Base-by-base conservation (phyloP, 2,329 filamentous ascomycete species). In the Alternaria rosae region DNA sequence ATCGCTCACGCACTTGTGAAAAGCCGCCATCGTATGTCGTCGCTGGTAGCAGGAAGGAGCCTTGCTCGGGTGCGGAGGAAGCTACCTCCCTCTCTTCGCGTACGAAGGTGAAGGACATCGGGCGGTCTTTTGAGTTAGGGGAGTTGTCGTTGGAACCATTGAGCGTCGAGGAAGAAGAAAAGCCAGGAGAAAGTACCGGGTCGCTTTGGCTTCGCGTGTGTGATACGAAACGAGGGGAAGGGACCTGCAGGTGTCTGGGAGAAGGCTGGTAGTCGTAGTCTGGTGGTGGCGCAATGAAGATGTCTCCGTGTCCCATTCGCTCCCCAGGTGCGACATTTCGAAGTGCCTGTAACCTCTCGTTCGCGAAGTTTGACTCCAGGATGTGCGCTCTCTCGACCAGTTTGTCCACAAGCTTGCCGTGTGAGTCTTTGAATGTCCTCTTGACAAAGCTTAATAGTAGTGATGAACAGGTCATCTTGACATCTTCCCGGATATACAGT, bases 401-500 rank as follows among this genome's bases (percentile, higher is more conserved):
- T 26, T 78, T 75, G 41, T 90, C 88, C 3, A 94, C 91, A 5
- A 97, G 84, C 3, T 86, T 83, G 10, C 83, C 85, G 72, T 96
- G 92, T 0, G 91, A 87, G 73, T 91, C 92, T 71, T 91, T 91
- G 47, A 96, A 85, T 13, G 92, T 95, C 80, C 89, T 91, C 83
- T 92, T 94, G 61, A 97, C 91, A 73, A 96, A 96, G 8, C 82
- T 81, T 0, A 89, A 85, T 82, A 95, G 86, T 65, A 95, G 82
- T 60, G 93, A 82, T 72, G 93, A 94, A 81, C 92, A 96, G 59
- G 86, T 86, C 84, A 97, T 89, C 65, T 93, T 90, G 51, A 95
- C 89, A 68, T 97, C 93, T 82, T 97, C 93, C n/a, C 91, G 85
- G 43, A 97, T 82, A 75, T 93, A 96, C 12, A 97, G 82, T 0